These are phyloP conservation scores for Pulveroboletus sp. DNA, from an alignment of 1,284 basidiomycete species.

Conservation along the genomic window DNA sequence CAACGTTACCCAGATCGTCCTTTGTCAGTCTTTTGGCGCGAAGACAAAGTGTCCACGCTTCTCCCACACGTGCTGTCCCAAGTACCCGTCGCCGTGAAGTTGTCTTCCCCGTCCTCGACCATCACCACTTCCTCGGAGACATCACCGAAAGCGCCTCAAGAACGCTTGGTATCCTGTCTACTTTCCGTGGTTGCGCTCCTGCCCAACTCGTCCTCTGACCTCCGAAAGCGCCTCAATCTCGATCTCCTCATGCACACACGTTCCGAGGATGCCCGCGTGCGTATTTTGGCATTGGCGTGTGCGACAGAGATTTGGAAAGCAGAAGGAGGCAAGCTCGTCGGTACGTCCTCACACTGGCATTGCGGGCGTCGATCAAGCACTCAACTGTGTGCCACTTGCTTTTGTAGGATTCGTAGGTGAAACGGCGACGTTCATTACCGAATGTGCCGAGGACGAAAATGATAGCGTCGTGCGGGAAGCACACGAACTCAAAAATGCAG, in stretches of 20 bases:
- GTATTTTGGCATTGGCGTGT: constrained; percentile 71
- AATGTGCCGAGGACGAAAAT: constrained; percentile 82
- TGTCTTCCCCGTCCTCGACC: constrained; percentile 1
- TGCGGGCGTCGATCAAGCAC: neutral
- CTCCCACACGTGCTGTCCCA: constrained; percentile 31
- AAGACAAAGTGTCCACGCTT: constrained; percentile 63
- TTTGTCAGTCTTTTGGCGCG: constrained; percentile 80
- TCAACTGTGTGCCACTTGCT: neutral
- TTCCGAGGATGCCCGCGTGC: constrained; percentile 68
- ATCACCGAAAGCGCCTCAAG: constrained; percentile 6
- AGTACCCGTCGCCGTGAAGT: constrained; percentile 19
- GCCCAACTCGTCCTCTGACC: constrained; percentile 31
- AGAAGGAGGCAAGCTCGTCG: constrained; percentile 72
- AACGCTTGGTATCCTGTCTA: constrained; percentile 21
- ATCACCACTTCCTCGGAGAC: neutral
- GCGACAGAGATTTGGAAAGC: constrained; percentile 77
- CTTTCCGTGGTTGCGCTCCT: constrained; percentile 20
- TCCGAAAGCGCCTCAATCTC: constrained; percentile 82
- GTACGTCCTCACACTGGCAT: constrained; percentile 53
- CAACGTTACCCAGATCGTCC: neutral
- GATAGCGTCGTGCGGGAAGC: constrained; percentile 72
- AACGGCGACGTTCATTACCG: constrained; percentile 80
- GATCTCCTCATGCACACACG: constrained; percentile 87
- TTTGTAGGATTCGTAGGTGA: constrained; percentile 67
- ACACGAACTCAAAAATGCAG: constrained; percentile 62